phyloP scores from a whole-genome alignment of 257 asterid species.

The Rehmannia glutinosa region DNA sequence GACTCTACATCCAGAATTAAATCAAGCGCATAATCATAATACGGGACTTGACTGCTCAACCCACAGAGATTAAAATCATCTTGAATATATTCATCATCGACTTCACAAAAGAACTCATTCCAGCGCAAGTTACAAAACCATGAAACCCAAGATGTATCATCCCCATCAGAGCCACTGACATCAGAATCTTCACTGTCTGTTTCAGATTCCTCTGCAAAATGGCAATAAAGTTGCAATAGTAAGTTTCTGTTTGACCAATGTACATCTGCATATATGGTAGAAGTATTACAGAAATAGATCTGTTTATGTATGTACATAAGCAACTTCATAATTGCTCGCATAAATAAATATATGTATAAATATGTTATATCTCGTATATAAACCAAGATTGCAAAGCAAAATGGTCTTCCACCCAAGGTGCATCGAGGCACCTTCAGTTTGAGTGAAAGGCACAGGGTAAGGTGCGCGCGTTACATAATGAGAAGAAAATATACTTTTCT shows the following conservation, averaged over 20 bases:
- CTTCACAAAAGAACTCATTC: slow-evolving; percentile 63
- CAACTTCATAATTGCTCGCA: too few species aligned
- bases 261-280: neutral
- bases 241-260: neutral
- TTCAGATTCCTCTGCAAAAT: slow-evolving; percentile 55
- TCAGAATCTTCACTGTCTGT: slow-evolving; percentile 66
- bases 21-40: slow-evolving; percentile 60
- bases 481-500: too few species aligned
- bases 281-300: neutral
- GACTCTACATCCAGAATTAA: slow-evolving; percentile 65
- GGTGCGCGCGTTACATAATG: too few species aligned
- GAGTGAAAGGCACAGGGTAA: too few species aligned
- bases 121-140: slow-evolving; percentile 76
- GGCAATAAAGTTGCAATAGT: slow-evolving; percentile 3
- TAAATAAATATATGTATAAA: too few species aligned
- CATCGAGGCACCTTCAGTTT: too few species aligned
- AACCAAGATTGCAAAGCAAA: too few species aligned
- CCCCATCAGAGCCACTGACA: slow-evolving; percentile 66
- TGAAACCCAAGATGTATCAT: slow-evolving; percentile 66
- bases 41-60: slow-evolving; percentile 61
- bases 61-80: slow-evolving; percentile 70
- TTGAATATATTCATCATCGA: slow-evolving; percentile 63
- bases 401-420: too few species aligned
- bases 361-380: too few species aligned
- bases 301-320: too few species aligned